Evolutionary conservation across 2,329 filamentous ascomycete species (phyloP).

Genomic region (Alternaria infectoria): DNA sequence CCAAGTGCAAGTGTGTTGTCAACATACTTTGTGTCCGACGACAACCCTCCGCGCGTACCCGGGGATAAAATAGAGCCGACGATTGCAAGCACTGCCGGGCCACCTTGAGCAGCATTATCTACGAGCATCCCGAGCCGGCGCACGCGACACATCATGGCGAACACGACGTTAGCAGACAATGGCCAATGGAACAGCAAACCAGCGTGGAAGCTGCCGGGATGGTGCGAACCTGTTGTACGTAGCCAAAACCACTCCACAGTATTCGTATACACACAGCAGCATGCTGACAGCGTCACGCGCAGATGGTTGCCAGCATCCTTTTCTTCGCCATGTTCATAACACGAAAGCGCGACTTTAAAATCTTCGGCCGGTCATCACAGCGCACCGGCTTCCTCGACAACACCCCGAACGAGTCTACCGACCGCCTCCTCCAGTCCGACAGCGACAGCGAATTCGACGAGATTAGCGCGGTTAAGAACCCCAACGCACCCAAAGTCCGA

Average conservation of each 20-base stretch:
- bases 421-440: slow-evolving; percentile 49
- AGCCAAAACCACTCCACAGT: neutral
- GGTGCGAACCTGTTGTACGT: slow-evolving; percentile 50
- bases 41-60: neutral
- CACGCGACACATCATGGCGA: slow-evolving; percentile 17
- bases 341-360: slow-evolving; percentile 52
- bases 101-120: neutral
- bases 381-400: slow-evolving; percentile 45
- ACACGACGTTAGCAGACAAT: slow-evolving; percentile 17
- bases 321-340: slow-evolving; percentile 58
- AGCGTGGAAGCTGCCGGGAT: slow-evolving; percentile 52
- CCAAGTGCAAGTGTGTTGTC: neutral
- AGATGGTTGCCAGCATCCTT: slow-evolving; percentile 60
- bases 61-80: neutral
- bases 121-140: neutral
- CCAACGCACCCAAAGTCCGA: slow-evolving; percentile 55
- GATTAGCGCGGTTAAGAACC: slow-evolving; percentile 47
- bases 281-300: slow-evolving; percentile 10
- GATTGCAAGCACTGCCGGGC: neutral
- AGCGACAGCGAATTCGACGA: slow-evolving; percentile 48
- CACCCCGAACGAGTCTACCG: slow-evolving; percentile 46
- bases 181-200: slow-evolving; percentile 49
- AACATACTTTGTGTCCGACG: neutral
- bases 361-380: slow-evolving; percentile 43
- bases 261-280: neutral